These are phyloP conservation scores for Fusarium austroafricanum DNA, from an alignment of 2,329 filamentous ascomycete species.

Conservation along the genomic window DNA sequence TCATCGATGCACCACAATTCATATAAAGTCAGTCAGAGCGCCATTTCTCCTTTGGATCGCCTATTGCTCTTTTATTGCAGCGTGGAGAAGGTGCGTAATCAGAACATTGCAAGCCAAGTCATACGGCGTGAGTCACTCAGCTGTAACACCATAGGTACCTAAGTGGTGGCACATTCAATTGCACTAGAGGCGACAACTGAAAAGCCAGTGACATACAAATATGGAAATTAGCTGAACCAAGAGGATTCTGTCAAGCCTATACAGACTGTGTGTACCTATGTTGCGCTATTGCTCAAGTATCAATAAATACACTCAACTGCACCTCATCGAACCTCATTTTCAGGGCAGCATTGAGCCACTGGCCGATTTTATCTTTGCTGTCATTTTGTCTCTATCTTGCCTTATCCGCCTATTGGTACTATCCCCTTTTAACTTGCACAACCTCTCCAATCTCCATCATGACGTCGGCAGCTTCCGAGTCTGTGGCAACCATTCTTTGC, in stretches of 20 bases:
- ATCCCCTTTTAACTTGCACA: not conserved
- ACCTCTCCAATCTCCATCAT: conserved; percentile 44
- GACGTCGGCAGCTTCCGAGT: conserved; percentile 63
- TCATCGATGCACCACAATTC: conserved; percentile 1
- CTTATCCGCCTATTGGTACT: not conserved
- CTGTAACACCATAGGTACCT: conserved; percentile 1
- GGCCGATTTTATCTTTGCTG: not conserved
- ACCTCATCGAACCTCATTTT: conserved; percentile 2
- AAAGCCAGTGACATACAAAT: conserved; percentile 4
- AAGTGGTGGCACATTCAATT: conserved; percentile 1
- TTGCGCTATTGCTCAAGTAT: not conserved
- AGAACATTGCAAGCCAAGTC: conserved; percentile 19
- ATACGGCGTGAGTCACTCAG: conserved; percentile 44
- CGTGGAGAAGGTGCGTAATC: not conserved
- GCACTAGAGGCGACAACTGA: not conserved
- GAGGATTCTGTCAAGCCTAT: not conserved
- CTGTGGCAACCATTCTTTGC: conserved; percentile 66
- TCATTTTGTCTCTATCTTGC: not conserved
- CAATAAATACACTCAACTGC: not conserved
- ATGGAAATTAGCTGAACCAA: not conserved
- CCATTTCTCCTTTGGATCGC: not conserved
- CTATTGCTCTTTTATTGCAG: not conserved
- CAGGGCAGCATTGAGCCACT: not conserved
- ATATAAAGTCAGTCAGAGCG: conserved; percentile 14
- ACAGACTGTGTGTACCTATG: not conserved